phyloP scores from a whole-genome alignment of 768 basidiomycete genomes.

The Tylopilus felleus region DNA sequence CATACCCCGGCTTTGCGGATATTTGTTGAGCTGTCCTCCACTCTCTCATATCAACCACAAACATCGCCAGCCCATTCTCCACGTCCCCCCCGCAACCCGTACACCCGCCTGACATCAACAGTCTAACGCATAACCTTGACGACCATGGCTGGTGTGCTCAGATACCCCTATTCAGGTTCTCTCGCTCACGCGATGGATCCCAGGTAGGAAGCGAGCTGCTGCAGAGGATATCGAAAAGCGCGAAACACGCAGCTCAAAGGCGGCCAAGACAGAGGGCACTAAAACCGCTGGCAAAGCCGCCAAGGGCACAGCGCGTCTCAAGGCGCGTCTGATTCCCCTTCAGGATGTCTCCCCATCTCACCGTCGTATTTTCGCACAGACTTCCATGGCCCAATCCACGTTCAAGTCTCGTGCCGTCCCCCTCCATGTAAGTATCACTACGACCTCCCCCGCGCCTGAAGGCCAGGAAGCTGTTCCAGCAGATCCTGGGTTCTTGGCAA shows the following conservation, averaged over 20 bases:
- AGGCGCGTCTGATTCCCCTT: conserved; percentile 35
- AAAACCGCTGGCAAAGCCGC: conserved; percentile 32
- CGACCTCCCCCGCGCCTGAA: conserved; percentile 50
- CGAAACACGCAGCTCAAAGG: conserved; percentile 48
- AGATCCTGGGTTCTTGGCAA: conserved; percentile 63
- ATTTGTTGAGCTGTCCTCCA: conserved; percentile 15
- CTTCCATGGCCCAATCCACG: conserved; percentile 42
- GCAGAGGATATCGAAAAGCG: conserved; percentile 34
- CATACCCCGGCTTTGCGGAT: conserved; percentile 22
- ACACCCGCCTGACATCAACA: neutral
- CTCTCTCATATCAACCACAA: conserved; percentile 12
- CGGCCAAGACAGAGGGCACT: conserved; percentile 42
- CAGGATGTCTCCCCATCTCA: neutral
- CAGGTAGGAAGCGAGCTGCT: conserved; percentile 47
- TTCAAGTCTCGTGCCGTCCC: conserved; percentile 70
- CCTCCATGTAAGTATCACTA: conserved; percentile 63
- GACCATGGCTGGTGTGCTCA: conserved; percentile 31
- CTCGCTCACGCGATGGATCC: neutral
- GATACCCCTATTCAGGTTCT: conserved; percentile 11
- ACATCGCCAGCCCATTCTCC: neutral
- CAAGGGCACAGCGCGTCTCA: conserved; percentile 42
- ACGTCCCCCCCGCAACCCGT: neutral
- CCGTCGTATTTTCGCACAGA: conserved; percentile 28
- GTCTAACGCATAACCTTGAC: neutral
- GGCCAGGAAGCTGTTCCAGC: conserved; percentile 31